Percentiles rank a stretch among this genome's conserved stretches.
These are phyloP conservation scores for Sugiyamaella neomexicana DNA, from an alignment of 1,139 yeast species.

Conservation along the genomic window DNA sequence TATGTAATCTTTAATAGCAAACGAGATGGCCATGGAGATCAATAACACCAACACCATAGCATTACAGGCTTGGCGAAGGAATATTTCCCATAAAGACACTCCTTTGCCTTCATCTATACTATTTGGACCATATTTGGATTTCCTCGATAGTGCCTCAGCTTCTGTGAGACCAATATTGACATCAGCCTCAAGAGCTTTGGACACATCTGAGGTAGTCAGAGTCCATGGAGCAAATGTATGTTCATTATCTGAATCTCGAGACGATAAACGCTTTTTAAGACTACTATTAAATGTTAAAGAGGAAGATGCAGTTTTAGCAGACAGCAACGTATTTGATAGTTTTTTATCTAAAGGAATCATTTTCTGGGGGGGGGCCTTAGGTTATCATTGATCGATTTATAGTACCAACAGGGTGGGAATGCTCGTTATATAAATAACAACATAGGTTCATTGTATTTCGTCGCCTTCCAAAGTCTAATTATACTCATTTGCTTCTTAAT, in stretches of 20 bases:
- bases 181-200: slow-evolving; percentile 43
- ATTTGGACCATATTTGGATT: slow-evolving; percentile 55
- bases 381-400: neutral
- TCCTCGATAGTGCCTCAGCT: slow-evolving; percentile 42
- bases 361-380: neutral
- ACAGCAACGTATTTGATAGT: slow-evolving; percentile 2
- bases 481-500: neutral
- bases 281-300: slow-evolving; percentile 7
- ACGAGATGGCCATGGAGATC: slow-evolving; percentile 72
- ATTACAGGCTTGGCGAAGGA: slow-evolving; percentile 70
- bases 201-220: slow-evolving; percentile 22
- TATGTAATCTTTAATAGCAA: slow-evolving; percentile 76
- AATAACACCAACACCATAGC: slow-evolving; percentile 78
- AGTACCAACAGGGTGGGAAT: neutral
- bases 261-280: neutral
- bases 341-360: slow-evolving; percentile 13
- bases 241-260: slow-evolving; percentile 34
- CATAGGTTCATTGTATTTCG: too few species aligned
- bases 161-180: slow-evolving; percentile 51
- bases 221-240: slow-evolving; percentile 31
- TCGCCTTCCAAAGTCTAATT: neutral
- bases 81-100: slow-evolving; percentile 57
- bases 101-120: slow-evolving; percentile 60
- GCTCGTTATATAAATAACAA: neutral
- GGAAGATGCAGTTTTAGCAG: slow-evolving; percentile 8